Base-by-base conservation (phyloP, 164 flowering plant genomes). In the Nymphaea thermarum region DNA sequence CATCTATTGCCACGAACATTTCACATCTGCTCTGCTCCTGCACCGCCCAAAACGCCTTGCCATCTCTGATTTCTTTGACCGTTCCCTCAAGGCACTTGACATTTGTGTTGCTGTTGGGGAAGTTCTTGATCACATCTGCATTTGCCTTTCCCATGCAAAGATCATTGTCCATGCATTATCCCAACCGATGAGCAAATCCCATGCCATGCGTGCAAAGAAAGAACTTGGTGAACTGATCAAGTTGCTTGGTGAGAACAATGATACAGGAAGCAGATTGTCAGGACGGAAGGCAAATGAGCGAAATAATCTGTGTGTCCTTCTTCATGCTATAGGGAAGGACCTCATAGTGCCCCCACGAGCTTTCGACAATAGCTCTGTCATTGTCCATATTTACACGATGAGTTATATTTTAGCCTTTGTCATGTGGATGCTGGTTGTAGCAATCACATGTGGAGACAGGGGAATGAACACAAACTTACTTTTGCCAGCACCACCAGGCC, bases 21-120 rank as follows among this genome's bases (percentile, higher is more conserved):
- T 87, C 66, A 76, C 71, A 60, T 68, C 62, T 43, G 15, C 10
- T 73, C 47, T 18, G 57, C 78, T 51, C 64, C 73, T 15, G 6
- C 11, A 68, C 65, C 74, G 81, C 1, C 82, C 81, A 4, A 2
- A 76, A 69, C 83, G 81, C 60, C 79, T 66, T 8, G 45, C 78
- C 51, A 18, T 81, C 18, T 42, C 73, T 42, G 93, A 87, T 1
- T 79, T 70, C 44, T 78, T 77, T 65, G 90, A 87, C 6, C 66
- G 84, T 61, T 70, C 82, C 36, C 70, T 87, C 25, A 86, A 87
- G 71, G 90, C 90, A 2, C 87, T 87, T 43, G 93, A 87, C 43
- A 67, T 87, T 3, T 87, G 86, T 71, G 84, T 84, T 75, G 88
- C 89, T 3, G 71, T 71, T 17, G 78, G 86, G 15, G 82, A 83